Evolutionary conservation across 495 filamentous ascomycete species (phyloP), one percentile per base, ranked within the genome.

Genomic region (Emericellopsis terricola): DNA sequence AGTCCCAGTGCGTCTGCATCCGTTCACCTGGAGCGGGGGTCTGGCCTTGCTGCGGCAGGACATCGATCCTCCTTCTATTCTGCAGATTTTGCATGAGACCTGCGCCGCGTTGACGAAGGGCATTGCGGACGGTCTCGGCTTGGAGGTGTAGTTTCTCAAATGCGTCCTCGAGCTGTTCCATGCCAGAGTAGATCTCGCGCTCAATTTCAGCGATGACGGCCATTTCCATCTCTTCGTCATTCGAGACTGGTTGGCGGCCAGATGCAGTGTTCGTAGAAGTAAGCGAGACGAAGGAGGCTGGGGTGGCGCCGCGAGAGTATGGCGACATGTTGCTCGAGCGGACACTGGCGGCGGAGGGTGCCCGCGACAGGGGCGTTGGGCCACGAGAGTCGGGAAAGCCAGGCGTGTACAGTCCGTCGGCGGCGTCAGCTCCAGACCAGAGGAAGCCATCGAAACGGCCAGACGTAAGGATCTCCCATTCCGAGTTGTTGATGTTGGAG

Each of bases 401-500:
- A 15, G 48, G 39, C 29, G 48, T 46, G 18, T 52, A 51, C 28
- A 64, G 45, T 10, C 59, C 41, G 33, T 15, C 21, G 19, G 63
- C 62, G 37, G 69, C 68, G 43, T 93, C 85, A 20, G 79, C 81
- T n/a, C 86, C 86, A 28, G 81, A 86, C 71, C 86, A 89, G 14
- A 97, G 69, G 58, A 97, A 96, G 3, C 87, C 87, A 49, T 97
- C 89, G 47, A 99, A 96, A 24, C 87, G 82, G 17, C 91, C 91
- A 0, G 87, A 94, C 18, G 78, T 81, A 19, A 99, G 69, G 28
- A 99, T 86, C 26, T 99, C 91, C 85, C 92, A 94, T 50, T 99
- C 91, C 11, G 73, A 73, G 18, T 76, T 65, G 42, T 71, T 84
- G 46, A 99, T 84, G 26, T 78, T 76, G 13, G 83, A 75, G 19